Percentiles rank a stretch among this genome's conserved stretches.
Conservation (phyloP, 805 yeast species). For the Starmerella vitae region DNA sequence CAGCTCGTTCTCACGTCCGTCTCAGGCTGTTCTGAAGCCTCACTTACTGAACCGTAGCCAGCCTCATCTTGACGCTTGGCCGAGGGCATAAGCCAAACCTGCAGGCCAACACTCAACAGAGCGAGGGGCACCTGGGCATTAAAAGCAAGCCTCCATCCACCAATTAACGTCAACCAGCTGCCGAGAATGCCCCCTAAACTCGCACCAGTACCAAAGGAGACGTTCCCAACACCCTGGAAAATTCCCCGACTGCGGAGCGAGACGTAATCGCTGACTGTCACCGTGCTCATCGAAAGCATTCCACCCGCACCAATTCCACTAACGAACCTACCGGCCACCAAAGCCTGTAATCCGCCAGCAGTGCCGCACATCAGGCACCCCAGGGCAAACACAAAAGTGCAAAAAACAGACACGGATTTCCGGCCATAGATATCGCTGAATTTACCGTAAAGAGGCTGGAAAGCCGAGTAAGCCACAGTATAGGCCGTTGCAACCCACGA, state of each 20-base stretch:
- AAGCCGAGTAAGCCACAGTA: slow-evolving; percentile 53
- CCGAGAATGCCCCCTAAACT: slow-evolving; percentile 50
- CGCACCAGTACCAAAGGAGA: slow-evolving; percentile 65
- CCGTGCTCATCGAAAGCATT: slow-evolving; percentile 57
- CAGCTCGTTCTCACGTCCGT: slow-evolving; percentile 31
- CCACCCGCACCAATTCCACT: slow-evolving; percentile 94
- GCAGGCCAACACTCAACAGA: slow-evolving; percentile 23
- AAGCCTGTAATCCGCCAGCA: slow-evolving; percentile 39
- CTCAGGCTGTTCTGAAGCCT: slow-evolving; percentile 23
- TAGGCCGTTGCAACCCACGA: slow-evolving; percentile 67
- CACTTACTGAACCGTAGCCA: too few species aligned
- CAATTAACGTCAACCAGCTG: slow-evolving; percentile 39
- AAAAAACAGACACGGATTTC: slow-evolving; percentile 30
- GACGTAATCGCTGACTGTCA: slow-evolving; percentile 62
- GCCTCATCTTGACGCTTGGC: too few species aligned
- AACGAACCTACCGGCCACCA: slow-evolving; percentile 60
- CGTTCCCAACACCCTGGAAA: slow-evolving; percentile 70
- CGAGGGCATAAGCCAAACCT: slow-evolving; percentile 8
- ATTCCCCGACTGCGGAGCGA: slow-evolving; percentile 65
- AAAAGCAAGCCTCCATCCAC: slow-evolving; percentile 52
- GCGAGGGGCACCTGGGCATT: slow-evolving; percentile 31
- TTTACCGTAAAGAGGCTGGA: slow-evolving; percentile 63
- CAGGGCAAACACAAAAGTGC: slow-evolving; percentile 32
- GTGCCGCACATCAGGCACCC: slow-evolving; percentile 43
- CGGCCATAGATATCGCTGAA: slow-evolving; percentile 45